Evolutionary conservation across 148 eudicot species (phyloP), one percentile per base, ranked within the genome.

Genomic region (Mesembryanthemum crystallinum): DNA sequence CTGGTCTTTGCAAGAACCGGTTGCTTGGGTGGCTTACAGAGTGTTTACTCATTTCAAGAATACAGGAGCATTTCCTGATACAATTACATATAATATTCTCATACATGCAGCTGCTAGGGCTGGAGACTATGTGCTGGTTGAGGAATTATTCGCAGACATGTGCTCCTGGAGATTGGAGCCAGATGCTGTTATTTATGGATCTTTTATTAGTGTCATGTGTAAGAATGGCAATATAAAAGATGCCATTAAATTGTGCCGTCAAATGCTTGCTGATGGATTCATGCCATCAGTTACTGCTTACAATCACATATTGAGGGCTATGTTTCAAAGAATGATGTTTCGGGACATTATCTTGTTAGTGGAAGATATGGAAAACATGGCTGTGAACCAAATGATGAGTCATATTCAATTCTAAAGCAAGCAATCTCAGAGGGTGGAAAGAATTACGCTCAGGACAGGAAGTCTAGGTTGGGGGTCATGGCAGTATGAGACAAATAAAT

Each of bases 21-120:
- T 49, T 76, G 57, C 85, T 86, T 61, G 69, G 54, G 55, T 49
- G 47, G 91, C 88, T 18, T 67, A 69, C 39, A 54, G 42, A 64
- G 45, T 86, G 72, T 80, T 86, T 37, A 52, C 51, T 17, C 55
- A 81, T 66, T 76, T 86, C 42, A 83, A 78, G 67, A 67, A 66
- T 42, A 78, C 52, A 42, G 86, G 87, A 47, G 24, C 79, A 52
- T 74, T 70, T 28, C 89, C 89, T 7, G 79, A 90, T 78, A 58
- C 70, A 27, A 64, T 52, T 27, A 83, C 91, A 6, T 88, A 86
- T 79, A 82, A 86, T 73, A 88, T 85, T 76, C 86, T 90, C 67
- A 69, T 85, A 37, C 70, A 76, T 45, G 83, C 91, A 43, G 82
- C 85, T 66, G 58, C 75, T 63, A 72, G 65, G 72, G 81, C 78